Evolutionary conservation across 2,329 filamentous ascomycete genomes (phyloP).

Genomic region (Arachnopeziza araneosa): DNA sequence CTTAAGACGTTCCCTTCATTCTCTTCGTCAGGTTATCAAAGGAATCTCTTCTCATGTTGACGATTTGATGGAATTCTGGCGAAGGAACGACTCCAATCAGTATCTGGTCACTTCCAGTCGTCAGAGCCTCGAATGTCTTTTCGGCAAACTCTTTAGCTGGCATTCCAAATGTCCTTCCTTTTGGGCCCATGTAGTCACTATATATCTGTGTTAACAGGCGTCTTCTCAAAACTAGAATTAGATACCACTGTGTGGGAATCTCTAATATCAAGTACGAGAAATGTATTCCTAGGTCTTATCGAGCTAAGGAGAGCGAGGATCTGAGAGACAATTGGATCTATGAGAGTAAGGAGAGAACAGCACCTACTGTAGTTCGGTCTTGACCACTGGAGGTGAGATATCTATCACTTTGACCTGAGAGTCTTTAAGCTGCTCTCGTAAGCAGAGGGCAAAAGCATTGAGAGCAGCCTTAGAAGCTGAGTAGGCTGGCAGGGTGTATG

Average conservation of each 20-base stretch:
- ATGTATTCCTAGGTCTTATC: no score
- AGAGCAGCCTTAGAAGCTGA: conserved; percentile 42
- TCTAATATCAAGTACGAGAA: no score
- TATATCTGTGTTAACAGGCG: conserved; percentile 27
- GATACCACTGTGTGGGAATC: neutral
- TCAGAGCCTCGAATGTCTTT: conserved; percentile 17
- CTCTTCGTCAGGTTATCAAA: neutral
- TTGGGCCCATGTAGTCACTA: conserved; percentile 37
- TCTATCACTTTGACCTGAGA: conserved; percentile 37
- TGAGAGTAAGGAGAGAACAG: no score
- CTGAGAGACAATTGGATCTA: no score
- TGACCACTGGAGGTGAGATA: conserved; percentile 33
- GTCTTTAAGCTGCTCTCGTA: conserved; percentile 37
- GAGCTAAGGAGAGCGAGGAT: neutral
- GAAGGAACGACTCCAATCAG: conserved; percentile 2
- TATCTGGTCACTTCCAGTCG: conserved; percentile 10
- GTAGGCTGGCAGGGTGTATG: conserved; percentile 33
- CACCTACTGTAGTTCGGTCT: conserved; percentile 16
- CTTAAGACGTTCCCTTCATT: neutral
- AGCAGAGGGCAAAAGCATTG: conserved; percentile 36
- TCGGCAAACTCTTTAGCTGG: conserved; percentile 39
- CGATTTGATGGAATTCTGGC: neutral
- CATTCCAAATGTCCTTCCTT: conserved; percentile 43
- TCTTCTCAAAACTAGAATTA: conserved; percentile 26
- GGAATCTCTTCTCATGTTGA: neutral